These are phyloP conservation scores for Fagus sylvatica DNA, from an alignment of 306 rosid species.

Conservation along the genomic window DNA sequence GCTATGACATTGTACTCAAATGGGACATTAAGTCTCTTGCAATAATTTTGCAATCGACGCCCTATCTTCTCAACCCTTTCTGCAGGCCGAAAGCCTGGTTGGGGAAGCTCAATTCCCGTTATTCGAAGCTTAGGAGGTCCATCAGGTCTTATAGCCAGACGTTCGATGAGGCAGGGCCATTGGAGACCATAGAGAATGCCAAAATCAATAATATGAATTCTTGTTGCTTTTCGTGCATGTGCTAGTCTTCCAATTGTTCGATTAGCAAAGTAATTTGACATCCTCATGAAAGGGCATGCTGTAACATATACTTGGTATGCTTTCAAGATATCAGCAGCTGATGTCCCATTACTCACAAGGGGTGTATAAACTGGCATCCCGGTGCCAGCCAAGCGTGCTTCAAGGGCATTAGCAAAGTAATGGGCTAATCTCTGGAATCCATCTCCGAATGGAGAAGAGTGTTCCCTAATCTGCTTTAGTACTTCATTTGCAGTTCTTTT, in stretches of 20 bases:
- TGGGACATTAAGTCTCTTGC: slow-evolving; percentile 58
- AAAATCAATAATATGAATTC: slow-evolving; percentile 64
- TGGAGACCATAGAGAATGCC: slow-evolving; percentile 77
- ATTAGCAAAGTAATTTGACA: slow-evolving; percentile 47
- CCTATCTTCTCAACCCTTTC: slow-evolving; percentile 67
- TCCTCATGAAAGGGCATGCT: slow-evolving; percentile 55
- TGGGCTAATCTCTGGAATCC: slow-evolving; percentile 65
- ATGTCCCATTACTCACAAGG: slow-evolving; percentile 12
- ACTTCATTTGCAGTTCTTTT: slow-evolving; percentile 52
- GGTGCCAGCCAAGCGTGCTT: slow-evolving; percentile 50
- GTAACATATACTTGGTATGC: slow-evolving; percentile 52
- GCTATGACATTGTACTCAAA: slow-evolving; percentile 44
- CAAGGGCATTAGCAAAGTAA: slow-evolving; percentile 18
- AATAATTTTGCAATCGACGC: slow-evolving; percentile 49
- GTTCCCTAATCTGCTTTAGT: slow-evolving; percentile 60
- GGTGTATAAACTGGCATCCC: slow-evolving; percentile 37
- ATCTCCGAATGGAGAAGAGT: slow-evolving; percentile 62
- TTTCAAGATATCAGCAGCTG: slow-evolving; percentile 56
- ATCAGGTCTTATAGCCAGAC: too few relatives aligned
- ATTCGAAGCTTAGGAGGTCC: too few relatives aligned
- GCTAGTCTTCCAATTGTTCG: slow-evolving; percentile 38
- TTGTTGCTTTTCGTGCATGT: slow-evolving; percentile 31
- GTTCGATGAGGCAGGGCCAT: slow-evolving; percentile 67
- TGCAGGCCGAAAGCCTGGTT: neutral
- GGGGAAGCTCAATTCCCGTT: too few relatives aligned